Base-by-base conservation (phyloP, 345 rosid species). In the Brassica carinata region DNA sequence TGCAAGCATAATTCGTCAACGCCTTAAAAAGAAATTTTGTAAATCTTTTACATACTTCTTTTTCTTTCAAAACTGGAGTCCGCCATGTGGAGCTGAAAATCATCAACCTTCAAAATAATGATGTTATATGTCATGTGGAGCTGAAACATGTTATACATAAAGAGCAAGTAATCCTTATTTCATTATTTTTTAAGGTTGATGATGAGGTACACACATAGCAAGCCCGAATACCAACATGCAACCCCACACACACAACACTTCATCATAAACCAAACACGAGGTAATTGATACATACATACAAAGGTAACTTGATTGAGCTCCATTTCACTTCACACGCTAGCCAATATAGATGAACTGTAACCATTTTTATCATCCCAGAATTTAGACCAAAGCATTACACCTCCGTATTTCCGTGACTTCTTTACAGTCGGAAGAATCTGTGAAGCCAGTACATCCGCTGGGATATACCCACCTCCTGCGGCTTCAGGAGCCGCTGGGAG, bases 361-460 rank as follows among this genome's bases (percentile, higher is more conserved):
- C 88, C 89, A 69, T 75, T 84, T 71, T 69, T 62, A 82, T 86
- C 85, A 74, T 90, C 94, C 53, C 72, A 87, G 7, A 83, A 90
- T 76, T 81, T 89, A 19, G 87, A 82, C 92, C 92, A 90, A 64
- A 90, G 87, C 91, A 89, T 89, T 0, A 87, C 85, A 7, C 94
- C 90, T 19, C 92, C 94, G 75, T 90, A 89, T 48, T 86, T 86
- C 2, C 17, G 1, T 0, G 92, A 84, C 7, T 69, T 80, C 73
- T 82, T 89, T 18, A 90, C 74, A 48, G 53, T 77, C 3, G 87
- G 90, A 77, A 89, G 87, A 2, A 90, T 74, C 40, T 66, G 78
- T 7, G 88, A 79, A 36, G 67, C 83, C 19, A 90, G 62, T 45
- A 83, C 83, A 17, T 81, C 69, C 0, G 86, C 81, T 0, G 90